phyloP scores from a whole-genome alignment of 2,329 filamentous ascomycete genomes.

The Fusarium dlaminii region DNA sequence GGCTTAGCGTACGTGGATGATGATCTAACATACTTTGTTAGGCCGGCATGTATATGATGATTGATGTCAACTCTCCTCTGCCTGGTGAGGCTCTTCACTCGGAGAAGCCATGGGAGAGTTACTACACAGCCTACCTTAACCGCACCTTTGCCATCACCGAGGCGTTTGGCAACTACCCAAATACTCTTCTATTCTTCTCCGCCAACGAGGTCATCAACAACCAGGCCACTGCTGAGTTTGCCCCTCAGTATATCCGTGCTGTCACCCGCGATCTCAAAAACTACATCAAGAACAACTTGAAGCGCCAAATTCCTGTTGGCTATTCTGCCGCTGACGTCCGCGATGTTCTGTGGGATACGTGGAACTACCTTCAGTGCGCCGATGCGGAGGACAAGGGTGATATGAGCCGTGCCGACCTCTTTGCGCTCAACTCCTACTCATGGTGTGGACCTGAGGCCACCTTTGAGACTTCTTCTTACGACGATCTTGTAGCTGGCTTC shows the following conservation, averaged over 20 bases:
- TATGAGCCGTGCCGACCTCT: constrained; percentile 75
- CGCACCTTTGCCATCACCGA: constrained; percentile 74
- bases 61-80: constrained; percentile 74
- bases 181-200: constrained; percentile 78
- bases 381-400: constrained; percentile 63
- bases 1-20: too few species aligned
- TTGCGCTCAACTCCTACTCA: constrained; percentile 78
- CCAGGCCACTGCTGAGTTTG: constrained; percentile 64
- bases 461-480: constrained; percentile 70
- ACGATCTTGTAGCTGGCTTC: constrained; percentile 72
- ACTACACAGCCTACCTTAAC: constrained; percentile 69
- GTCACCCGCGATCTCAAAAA: constrained; percentile 83
- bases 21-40: constrained; percentile 29
- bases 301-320: constrained; percentile 77
- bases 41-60: constrained; percentile 74
- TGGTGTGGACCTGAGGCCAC: constrained; percentile 72
- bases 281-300: constrained; percentile 77
- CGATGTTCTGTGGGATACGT: constrained; percentile 75
- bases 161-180: constrained; percentile 73
- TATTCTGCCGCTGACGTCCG: constrained; percentile 86
- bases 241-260: constrained; percentile 77
- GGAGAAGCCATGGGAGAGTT: constrained; percentile 65
- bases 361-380: constrained; percentile 78
- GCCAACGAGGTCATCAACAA: constrained; percentile 83
- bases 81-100: constrained; percentile 66